phyloP scores from a whole-genome alignment of 306 rosid species.

The Vachellia collinsii region DNA sequence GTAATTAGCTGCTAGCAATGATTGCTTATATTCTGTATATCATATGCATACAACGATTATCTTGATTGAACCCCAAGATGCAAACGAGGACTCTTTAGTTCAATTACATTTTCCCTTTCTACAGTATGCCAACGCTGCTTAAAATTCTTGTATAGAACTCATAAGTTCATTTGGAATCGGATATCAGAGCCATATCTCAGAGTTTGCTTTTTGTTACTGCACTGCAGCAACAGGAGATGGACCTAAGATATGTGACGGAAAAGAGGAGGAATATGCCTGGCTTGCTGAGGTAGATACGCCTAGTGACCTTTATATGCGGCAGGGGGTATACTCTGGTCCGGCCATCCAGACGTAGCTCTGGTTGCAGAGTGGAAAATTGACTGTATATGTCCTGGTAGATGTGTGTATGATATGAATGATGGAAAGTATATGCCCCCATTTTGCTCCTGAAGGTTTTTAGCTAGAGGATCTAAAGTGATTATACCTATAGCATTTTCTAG shows the following conservation, averaged over 20 bases:
- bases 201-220: conserved; percentile 28
- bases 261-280: conserved; percentile 88
- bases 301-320: conserved; percentile 71
- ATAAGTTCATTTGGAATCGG: neutral
- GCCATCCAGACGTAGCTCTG: conserved; percentile 57
- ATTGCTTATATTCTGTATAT: neutral
- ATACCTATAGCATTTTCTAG: conserved; percentile 2
- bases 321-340: conserved; percentile 77
- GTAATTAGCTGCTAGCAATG: conserved; percentile 51
- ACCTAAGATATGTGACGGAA: conserved; percentile 42
- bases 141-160: conserved; percentile 14
- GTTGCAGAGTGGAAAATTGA: conserved; percentile 2
- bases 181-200: conserved; percentile 12
- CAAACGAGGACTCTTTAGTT: neutral
- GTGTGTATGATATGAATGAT: conserved; percentile 14
- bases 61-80: neutral
- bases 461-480: conserved; percentile 21
- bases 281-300: conserved; percentile 76
- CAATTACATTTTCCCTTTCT: conserved; percentile 9
- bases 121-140: neutral
- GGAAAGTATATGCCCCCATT: conserved; percentile 15
- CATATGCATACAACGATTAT: neutral
- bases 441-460: neutral
- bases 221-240: conserved; percentile 59
- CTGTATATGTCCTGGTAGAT: conserved; percentile 12